Evolutionary conservation across 345 rosid genomes (phyloP), one percentile per base, ranked within the genome.

Genomic region (Linum trigynum): DNA sequence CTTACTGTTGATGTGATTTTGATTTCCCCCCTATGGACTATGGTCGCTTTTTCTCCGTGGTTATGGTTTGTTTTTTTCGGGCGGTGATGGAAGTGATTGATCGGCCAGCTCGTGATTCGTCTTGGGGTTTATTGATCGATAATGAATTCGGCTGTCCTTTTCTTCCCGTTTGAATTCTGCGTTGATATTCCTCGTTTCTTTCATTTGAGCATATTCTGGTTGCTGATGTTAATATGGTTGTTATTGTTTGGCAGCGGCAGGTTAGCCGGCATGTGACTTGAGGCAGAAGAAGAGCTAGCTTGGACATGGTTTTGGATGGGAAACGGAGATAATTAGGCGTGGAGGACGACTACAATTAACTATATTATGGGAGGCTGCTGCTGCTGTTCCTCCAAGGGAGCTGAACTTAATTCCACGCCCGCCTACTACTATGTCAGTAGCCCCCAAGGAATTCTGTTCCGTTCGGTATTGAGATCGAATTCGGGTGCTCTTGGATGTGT

Each of bases 311-410:
- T 57, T 23, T 57, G 35, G 9, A 57, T n/a, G 61, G 35, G 38
- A 37, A 23, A 1, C 0, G 7, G 61, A 57, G 38, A 17, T 57
- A 57, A 57, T 48, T 6, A 48, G 23, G 61, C 6, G 5, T 11
- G 0, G 38, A 57, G 23, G 14, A 37, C 8, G 8, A 12, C 7
- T 3, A 6, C 4, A 10, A 8, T 23, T 23, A 11, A 39, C 45
- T 9, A 9, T 17, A 35, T 35, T 7, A 64, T 64, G 67, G 67
- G 67, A 64, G 67, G 67, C 48, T 64, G 67, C 67, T 64, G 67
- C 41, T 64, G 67, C 56, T 64, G 67, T 64, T 36, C 58, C 48
- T 64, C 67, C 39, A 45, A 43, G 38, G 55, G 35, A 64, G 15
- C 56, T 50, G 57, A 42, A 35, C 67, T 51, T 35, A 64, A 38